Evolutionary conservation across 2,329 filamentous ascomycete genomes (phyloP).

Genomic region (Gaeumannomyces tritici): DNA sequence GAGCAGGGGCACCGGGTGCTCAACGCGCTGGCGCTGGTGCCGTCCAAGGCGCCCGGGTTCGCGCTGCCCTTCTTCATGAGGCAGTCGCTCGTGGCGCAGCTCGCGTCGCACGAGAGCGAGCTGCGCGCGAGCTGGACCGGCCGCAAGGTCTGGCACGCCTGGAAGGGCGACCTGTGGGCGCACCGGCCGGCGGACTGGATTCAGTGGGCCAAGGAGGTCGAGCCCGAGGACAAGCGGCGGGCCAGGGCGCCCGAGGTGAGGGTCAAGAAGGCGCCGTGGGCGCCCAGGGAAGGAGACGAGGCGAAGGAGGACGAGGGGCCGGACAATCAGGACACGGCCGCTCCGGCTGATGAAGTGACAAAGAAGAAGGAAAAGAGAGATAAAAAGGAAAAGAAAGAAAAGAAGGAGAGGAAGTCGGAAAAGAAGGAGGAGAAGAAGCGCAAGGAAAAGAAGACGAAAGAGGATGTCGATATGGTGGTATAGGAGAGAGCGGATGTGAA

Average conservation of each 20-base stretch:
- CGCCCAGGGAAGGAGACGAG: not conserved
- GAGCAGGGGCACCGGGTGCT: conserved; percentile 42
- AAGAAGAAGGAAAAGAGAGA: not conserved
- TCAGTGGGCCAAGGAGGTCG: conserved; percentile 43
- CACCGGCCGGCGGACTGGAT: conserved; percentile 45
- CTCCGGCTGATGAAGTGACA: not conserved
- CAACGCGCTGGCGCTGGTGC: conserved; percentile 36
- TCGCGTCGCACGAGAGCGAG: conserved; percentile 36
- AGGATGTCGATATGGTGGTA: not conserved
- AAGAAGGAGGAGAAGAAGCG: not conserved
- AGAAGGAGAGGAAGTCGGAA: not conserved
- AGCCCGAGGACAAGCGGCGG: conserved; percentile 20
- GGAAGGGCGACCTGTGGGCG: conserved; percentile 50
- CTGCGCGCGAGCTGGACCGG: conserved; percentile 45
- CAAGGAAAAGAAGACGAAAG: not conserved
- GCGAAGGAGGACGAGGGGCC: not conserved
- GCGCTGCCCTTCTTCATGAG: conserved; percentile 49
- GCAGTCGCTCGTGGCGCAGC: conserved; percentile 40
- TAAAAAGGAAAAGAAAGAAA: not conserved
- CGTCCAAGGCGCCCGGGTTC: conserved; percentile 36
- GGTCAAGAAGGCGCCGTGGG: not conserved
- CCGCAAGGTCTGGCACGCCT: conserved; percentile 45
- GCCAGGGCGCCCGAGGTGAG: conserved; percentile 23
- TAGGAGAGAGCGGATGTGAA: not conserved
- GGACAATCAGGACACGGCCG: not conserved